Base-by-base conservation (phyloP, 495 filamentous ascomycete species). In the Penicillium salamii region DNA sequence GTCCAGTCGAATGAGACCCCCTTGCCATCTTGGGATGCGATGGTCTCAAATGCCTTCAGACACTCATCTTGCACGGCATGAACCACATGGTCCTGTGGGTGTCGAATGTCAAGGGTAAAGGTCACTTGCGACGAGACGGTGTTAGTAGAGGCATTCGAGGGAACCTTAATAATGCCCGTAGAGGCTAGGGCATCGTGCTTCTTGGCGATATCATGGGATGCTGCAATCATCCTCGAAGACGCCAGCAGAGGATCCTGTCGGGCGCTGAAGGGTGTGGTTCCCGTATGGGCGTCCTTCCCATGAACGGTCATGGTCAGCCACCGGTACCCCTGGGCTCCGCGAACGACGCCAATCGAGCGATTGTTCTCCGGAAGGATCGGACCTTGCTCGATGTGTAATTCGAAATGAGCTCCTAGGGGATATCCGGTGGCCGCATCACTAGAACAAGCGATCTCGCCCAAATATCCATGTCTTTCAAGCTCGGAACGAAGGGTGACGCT, bases 361-460 rank as follows among this genome's bases (percentile, higher is more conserved):
- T 72, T 63, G 14, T 72, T 69, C 3, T 67, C 66, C 36, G 84
- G 80, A 3, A 91, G 78, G 20, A 84, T 79, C 4, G 86, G 84
- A 0, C 86, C 86, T 68, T 91, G 86, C 55, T 91, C 88, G 46
- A 91, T 90, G 54, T 90, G 87, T 11, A 89, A 72, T 57, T 91
- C 87, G 63, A 91, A 90, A 57, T 90, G 86, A 2, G 87, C 87
- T 8, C 77, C 86, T 48, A 90, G 78, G 0, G 61, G 63, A 32
- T 53, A 62, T 5, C 59, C 64, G 1, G 44, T 46, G 4, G 42
- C 19, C 1, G 72, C 62, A 51, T 74, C 62, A 53, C 79, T 68
- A 34, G 59, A 62, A 23, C 65, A 69, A 15, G 57, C 21, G 13
- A 73, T 68, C 0, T 66, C 46, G 5, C 86, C 87, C 1, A 87